These are phyloP conservation scores for Chaetomiaceae sp. DNA, from an alignment of 2,329 filamentous ascomycete species.

Conservation along the genomic window DNA sequence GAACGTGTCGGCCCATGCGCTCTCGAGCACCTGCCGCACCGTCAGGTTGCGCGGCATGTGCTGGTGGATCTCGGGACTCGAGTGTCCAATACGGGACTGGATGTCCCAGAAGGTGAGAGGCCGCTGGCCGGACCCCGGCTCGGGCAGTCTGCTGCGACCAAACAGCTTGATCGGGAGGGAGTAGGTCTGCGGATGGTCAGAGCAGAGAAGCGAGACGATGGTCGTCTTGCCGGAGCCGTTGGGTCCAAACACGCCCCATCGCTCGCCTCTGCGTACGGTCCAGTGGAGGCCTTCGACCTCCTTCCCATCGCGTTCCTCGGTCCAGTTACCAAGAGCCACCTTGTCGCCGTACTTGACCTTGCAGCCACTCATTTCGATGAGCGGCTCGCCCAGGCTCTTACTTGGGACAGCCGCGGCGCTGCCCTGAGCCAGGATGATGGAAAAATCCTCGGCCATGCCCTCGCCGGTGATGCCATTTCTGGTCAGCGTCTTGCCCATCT, in stretches of 20 bases:
- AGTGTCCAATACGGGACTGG: constrained; percentile 84
- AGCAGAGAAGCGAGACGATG: constrained; percentile 84
- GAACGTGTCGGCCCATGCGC: constrained; percentile 88
- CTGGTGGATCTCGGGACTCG: constrained; percentile 87
- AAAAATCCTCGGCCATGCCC: constrained; percentile 33
- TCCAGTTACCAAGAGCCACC: constrained; percentile 76
- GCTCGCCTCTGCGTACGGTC: constrained; percentile 76
- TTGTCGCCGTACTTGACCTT: constrained; percentile 75
- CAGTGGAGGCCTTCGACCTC: constrained; percentile 66
- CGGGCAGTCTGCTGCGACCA: constrained; percentile 72
- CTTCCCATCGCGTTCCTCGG: constrained; percentile 49
- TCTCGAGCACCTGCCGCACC: constrained; percentile 71
- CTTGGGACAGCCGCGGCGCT: neutral
- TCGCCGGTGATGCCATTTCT: constrained; percentile 36
- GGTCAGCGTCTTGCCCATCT: constrained; percentile 47
- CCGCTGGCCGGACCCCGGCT: constrained; percentile 57
- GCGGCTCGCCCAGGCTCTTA: constrained; percentile 52
- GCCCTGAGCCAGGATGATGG: constrained; percentile 4
- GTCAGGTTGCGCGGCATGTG: constrained; percentile 80
- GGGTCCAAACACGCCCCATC: constrained; percentile 89
- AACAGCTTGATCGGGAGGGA: constrained; percentile 84
- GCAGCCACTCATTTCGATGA: constrained; percentile 86
- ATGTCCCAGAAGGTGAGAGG: constrained; percentile 92
- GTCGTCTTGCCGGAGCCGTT: constrained; percentile 97
- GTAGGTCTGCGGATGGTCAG: constrained; percentile 93